Base-by-base conservation (phyloP, 164 flowering plant species). In the Sextonia rubra region DNA sequence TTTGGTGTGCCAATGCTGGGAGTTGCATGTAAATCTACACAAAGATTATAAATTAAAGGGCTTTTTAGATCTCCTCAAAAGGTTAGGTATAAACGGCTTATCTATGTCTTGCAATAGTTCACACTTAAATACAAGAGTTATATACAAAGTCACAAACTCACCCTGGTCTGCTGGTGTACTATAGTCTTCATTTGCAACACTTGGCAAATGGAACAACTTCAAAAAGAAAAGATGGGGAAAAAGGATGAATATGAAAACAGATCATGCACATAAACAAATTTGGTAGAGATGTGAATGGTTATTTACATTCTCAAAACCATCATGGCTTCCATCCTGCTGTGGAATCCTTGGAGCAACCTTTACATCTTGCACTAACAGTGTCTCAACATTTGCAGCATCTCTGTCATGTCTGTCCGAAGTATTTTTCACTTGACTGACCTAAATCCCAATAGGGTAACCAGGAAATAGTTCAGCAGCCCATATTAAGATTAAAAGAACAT, bases 141-240 rank as follows among this genome's bases (percentile, higher is more conserved):
- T 29, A 37, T 32, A 25, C 47, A 60, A 60, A 78, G 32, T 76
- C 85, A 90, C 98, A 60, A 60, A 78, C 47, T 76, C 85, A 90
- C 98, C 98, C 77, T 75, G 80, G 15, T 87, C 86, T 66, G 90
- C 90, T 20, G 97, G 99, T 48, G 99, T 89, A 76, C 90, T 90
- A 84, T 89, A 96, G 81, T 96, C 99, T 84, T 96, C 97, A 81
- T 79, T 89, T 66, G 82, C 89, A 73, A 82, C 93, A 79, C 93
- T 92, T 82, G 90, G 97, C 70, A 90, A 87, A 71, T 86, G 86
- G 85, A 89, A 96, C 62, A 88, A 84, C 98, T 90, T 76, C 82
- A 81, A 70, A 65, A 67, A 30, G 30, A 52, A 62, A 69, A 70
- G 70, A 58, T 24, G 25, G 69, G 29, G 29, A 69, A 25, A 37